Conservation (phyloP, 2,329 filamentous ascomycete genomes). For the Apiospora rasikravindrae region DNA sequence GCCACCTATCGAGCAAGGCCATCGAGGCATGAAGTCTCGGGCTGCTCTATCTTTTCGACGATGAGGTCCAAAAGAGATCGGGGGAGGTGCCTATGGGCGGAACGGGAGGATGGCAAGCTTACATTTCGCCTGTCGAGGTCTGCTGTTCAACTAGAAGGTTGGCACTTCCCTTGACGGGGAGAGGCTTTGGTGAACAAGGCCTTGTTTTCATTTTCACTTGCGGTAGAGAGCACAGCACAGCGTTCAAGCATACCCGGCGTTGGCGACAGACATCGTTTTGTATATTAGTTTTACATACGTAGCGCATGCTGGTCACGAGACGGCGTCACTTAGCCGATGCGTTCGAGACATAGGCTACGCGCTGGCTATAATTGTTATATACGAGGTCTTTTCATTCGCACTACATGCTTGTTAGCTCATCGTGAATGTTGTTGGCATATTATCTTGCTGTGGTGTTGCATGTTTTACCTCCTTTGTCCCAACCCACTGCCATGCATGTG, state of each 20-base stretch:
- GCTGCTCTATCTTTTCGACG: background rate
- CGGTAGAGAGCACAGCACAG: conserved; percentile 3
- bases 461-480: background rate
- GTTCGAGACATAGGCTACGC: background rate
- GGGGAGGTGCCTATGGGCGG: background rate
- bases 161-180: background rate
- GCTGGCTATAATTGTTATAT: conserved; percentile 10
- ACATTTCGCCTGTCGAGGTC: background rate
- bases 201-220: background rate
- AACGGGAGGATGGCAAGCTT: background rate
- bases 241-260: conserved; percentile 13
- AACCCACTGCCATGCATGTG: background rate
- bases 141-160: background rate
- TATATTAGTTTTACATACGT: conserved; percentile 2
- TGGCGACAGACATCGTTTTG: background rate
- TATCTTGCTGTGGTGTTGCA: background rate
- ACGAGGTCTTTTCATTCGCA: background rate
- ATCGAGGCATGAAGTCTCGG: background rate
- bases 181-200: background rate
- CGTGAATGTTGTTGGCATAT: background rate
- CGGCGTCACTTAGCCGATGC: background rate
- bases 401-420: background rate
- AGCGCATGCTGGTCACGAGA: background rate
- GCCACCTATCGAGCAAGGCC: background rate
- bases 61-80: background rate